Evolutionary conservation across 495 filamentous ascomycete genomes (phyloP).

Genomic region (Penicillium cosmopolitanum): DNA sequence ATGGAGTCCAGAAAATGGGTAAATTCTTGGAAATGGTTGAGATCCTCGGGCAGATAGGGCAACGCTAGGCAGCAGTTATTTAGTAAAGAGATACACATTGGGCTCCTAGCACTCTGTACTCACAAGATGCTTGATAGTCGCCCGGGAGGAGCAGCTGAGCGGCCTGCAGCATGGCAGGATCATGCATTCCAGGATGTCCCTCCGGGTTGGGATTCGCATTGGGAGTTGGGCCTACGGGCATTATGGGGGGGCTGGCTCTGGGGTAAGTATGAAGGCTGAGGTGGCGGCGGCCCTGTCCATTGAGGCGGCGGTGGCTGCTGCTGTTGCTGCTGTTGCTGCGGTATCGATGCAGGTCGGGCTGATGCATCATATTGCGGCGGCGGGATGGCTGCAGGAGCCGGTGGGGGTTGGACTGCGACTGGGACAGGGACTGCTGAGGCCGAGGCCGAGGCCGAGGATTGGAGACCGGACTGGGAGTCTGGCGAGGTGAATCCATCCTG

Average conservation of each 20-base stretch:
- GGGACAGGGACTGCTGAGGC: too few species aligned
- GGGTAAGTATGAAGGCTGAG: slow-evolving; percentile 31
- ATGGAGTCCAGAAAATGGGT: slow-evolving; percentile 48
- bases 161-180: slow-evolving; percentile 45
- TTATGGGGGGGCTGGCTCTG: slow-evolving; percentile 27
- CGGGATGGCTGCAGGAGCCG: slow-evolving; percentile 23
- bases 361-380: slow-evolving; percentile 32
- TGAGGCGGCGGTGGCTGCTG: slow-evolving; percentile 26
- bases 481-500: slow-evolving; percentile 40
- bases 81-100: neutral
- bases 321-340: slow-evolving; percentile 21
- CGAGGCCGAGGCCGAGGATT: neutral
- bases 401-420: slow-evolving; percentile 13
- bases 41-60: slow-evolving; percentile 41
- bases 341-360: slow-evolving; percentile 25
- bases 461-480: slow-evolving; percentile 32
- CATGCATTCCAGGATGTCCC: slow-evolving; percentile 34
- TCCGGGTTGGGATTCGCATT: slow-evolving; percentile 23
- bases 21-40: slow-evolving; percentile 48
- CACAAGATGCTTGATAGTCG: slow-evolving; percentile 34
- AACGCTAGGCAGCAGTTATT: slow-evolving; percentile 26
- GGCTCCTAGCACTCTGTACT: neutral
- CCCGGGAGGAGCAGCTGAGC: slow-evolving; percentile 45
- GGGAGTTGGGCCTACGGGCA: slow-evolving; percentile 19
- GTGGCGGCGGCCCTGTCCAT: slow-evolving; percentile 34